Evolutionary conservation across 805 yeast species (phyloP).

Genomic region (Candida nanaspora): DNA sequence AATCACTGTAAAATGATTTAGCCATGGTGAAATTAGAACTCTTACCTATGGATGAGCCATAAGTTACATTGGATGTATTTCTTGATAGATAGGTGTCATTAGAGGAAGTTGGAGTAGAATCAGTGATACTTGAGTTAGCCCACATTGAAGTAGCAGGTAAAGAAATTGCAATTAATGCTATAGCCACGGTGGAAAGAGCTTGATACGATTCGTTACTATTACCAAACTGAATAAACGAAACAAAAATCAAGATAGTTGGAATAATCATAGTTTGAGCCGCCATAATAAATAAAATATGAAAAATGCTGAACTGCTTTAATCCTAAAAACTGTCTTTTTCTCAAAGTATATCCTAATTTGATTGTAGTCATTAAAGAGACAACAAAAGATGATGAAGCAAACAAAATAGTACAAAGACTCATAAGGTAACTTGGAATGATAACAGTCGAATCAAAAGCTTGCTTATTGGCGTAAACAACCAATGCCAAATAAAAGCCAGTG

Average conservation of each 20-base stretch:
- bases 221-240: slow-evolving; percentile 37
- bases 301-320: slow-evolving; percentile 70
- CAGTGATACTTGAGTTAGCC: slow-evolving; percentile 66
- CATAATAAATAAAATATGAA: slow-evolving; percentile 78
- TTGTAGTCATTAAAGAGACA: slow-evolving; percentile 50
- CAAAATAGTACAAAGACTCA: slow-evolving; percentile 49
- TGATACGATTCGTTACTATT: slow-evolving; percentile 24
- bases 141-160: slow-evolving; percentile 83
- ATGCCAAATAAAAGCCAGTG: slow-evolving; percentile 50
- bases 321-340: slow-evolving; percentile 72
- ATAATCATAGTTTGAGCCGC: slow-evolving; percentile 72
- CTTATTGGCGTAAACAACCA: slow-evolving; percentile 38
- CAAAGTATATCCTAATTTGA: slow-evolving; percentile 65
- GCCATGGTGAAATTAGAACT: slow-evolving; percentile 1
- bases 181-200: slow-evolving; percentile 44
- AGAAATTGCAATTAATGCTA: slow-evolving; percentile 59
- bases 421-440: slow-evolving; percentile 26
- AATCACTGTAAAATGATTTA: background rate
- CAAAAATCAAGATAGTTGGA: slow-evolving; percentile 64
- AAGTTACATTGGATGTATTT: background rate
- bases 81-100: slow-evolving; percentile 17
- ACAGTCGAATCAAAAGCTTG: slow-evolving; percentile 15
- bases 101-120: slow-evolving; percentile 33
- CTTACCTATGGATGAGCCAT: background rate
- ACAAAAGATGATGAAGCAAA: slow-evolving; percentile 64